Evolutionary conservation across 2,329 filamentous ascomycete genomes (phyloP).

Genomic region (Hawksworthiomyces lignivorus): DNA sequence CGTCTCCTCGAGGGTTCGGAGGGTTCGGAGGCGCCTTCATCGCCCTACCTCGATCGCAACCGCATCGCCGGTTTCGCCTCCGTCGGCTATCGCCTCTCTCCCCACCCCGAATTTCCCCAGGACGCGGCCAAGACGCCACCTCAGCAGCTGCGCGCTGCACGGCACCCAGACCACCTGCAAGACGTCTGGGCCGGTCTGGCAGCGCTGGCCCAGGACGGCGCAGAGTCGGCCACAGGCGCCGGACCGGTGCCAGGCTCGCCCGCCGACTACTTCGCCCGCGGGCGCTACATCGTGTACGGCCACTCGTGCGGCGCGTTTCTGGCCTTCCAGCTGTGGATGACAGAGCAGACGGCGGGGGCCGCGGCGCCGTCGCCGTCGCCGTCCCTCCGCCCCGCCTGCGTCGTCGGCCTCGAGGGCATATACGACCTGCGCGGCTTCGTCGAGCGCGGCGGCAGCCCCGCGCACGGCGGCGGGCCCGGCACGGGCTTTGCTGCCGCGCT

Average conservation of each 20-base stretch:
- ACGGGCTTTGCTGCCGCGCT: constrained; percentile 22
- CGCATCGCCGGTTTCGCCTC: constrained; percentile 55
- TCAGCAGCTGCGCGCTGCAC: constrained; percentile 31
- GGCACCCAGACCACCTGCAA: constrained; percentile 53
- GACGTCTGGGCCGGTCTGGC: constrained; percentile 47
- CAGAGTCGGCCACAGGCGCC: not conserved
- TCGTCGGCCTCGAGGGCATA: constrained; percentile 59
- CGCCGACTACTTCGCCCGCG: constrained; percentile 16
- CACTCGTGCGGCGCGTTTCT: constrained; percentile 59
- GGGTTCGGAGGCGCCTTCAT: constrained; percentile 34
- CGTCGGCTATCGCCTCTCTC: constrained; percentile 56
- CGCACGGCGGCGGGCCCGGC: constrained; percentile 45
- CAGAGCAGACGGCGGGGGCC: constrained; percentile 15
- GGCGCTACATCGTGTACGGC: constrained; percentile 48
- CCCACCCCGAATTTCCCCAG: constrained; percentile 39
- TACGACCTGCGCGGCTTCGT: constrained; percentile 55
- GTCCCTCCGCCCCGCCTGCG: constrained; percentile 23
- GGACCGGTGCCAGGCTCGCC: constrained; percentile 21
- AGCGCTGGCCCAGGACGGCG: constrained; percentile 33
- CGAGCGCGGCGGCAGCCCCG: constrained; percentile 30
- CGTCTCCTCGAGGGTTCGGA: constrained; percentile 12
- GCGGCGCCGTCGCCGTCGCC: not conserved
- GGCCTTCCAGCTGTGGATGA: constrained; percentile 52
- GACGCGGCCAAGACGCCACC: constrained; percentile 30
- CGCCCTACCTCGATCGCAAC: constrained; percentile 39